These are phyloP conservation scores for Colletotrichum trifolii DNA, from an alignment of 2,329 filamentous ascomycete genomes.

Conservation along the genomic window DNA sequence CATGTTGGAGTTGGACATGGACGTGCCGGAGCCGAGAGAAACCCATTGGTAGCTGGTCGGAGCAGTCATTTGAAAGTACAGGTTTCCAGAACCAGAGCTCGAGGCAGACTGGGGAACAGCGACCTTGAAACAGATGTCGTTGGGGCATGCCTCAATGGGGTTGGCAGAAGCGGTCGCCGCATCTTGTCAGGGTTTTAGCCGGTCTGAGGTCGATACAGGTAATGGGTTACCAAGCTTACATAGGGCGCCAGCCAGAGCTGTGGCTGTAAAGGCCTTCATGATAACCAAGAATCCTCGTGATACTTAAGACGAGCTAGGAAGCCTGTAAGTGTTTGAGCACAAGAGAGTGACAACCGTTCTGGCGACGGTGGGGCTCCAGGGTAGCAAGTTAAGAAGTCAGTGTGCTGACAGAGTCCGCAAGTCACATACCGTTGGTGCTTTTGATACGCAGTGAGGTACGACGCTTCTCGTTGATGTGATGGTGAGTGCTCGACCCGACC, in stretches of 20 bases:
- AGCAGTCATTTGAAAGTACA: constrained; percentile 71
- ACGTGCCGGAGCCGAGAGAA: constrained; percentile 64
- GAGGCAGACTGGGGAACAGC: constrained; percentile 64
- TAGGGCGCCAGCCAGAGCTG: constrained; percentile 25
- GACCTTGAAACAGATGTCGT: constrained; percentile 63
- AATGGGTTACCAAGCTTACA: constrained; percentile 12
- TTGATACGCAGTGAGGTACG: constrained; percentile 17
- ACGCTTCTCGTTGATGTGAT: constrained; percentile 12
- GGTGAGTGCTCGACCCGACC: fast-evolving
- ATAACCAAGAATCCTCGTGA: neutral
- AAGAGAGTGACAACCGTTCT: neutral
- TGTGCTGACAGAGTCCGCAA: neutral
- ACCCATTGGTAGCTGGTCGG: constrained; percentile 66
- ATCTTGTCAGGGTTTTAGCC: constrained; percentile 21
- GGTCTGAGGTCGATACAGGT: neutral
- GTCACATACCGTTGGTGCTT: constrained; percentile 16
- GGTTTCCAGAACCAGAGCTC: constrained; percentile 60
- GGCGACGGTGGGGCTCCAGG: neutral
- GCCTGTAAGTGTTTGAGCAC: neutral
- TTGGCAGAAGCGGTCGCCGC: constrained; percentile 45
- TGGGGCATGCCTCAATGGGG: constrained; percentile 54
- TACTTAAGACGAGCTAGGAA: no score
- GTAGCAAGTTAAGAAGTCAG: neutral
- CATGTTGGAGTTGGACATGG: constrained; percentile 68
- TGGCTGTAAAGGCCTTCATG: constrained; percentile 33